Conservation (phyloP, 2,329 filamentous ascomycete species). For the Gremmenia infestans region DNA sequence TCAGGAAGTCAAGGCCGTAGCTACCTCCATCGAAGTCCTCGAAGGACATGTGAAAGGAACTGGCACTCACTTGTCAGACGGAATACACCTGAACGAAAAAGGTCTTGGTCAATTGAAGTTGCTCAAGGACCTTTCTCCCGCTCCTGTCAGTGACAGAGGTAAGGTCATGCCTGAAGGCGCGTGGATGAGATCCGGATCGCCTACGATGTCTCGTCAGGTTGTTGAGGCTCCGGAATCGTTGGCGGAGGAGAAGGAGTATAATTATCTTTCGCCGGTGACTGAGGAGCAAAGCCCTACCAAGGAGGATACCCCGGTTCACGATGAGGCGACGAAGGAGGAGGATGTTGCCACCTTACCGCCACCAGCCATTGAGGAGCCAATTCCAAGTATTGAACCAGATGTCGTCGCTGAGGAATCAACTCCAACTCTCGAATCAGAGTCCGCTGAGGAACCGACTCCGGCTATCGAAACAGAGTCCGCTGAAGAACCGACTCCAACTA, state of each 20-base stretch:
- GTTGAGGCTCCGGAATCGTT: not conserved
- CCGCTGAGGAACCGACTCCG: not conserved
- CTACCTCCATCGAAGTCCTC: conserved; percentile 7
- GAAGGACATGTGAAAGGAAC: conserved; percentile 1
- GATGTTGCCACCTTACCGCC: not conserved
- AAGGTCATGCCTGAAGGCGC: conserved; percentile 4
- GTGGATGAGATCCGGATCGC: conserved; percentile 4
- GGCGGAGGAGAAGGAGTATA: conserved; percentile 5
- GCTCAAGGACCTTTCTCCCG: not conserved
- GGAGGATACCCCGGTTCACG: not conserved
- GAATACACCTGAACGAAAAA: conserved; percentile 16
- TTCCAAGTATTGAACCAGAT: not conserved
- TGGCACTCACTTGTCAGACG: conserved; percentile 5
- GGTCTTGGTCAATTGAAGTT: conserved; percentile 14
- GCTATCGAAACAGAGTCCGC: not conserved
- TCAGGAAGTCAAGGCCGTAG: conserved; percentile 9
- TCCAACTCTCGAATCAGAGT: not conserved
- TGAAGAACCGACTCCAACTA: not conserved
- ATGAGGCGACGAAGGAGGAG: not conserved
- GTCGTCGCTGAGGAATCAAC: not conserved
- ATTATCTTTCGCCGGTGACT: conserved; percentile 2
- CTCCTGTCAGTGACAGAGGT: not conserved
- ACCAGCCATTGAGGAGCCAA: not conserved
- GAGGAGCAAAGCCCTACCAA: conserved; percentile 2
- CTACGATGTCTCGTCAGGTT: not conserved